Percentiles rank a stretch among this genome's conserved stretches.
Evolutionary conservation across 768 basidiomycete genomes (phyloP).

Genomic region (Lentinus brumalis): DNA sequence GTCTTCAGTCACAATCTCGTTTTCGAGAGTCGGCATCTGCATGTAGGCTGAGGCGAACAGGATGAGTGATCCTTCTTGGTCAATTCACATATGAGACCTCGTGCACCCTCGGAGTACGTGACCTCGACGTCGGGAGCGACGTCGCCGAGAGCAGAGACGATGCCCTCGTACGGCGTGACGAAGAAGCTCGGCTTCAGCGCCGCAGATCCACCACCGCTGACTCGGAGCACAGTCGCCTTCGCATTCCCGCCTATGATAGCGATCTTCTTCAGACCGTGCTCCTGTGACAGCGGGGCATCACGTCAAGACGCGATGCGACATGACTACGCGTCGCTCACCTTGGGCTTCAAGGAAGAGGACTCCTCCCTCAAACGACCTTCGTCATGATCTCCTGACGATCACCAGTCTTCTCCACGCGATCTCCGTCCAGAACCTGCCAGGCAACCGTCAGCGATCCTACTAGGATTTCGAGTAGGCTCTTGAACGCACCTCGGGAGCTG

Average conservation of each 20-base stretch:
- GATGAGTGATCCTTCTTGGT: no score
- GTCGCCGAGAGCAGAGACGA: slow-evolving; percentile 55
- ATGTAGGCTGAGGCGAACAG: slow-evolving; percentile 49
- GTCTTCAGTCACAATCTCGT: slow-evolving; percentile 57
- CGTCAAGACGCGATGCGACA: not conserved
- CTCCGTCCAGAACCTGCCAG: slow-evolving; percentile 65
- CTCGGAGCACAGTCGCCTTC: slow-evolving; percentile 56
- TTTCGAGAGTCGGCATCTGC: slow-evolving; percentile 68
- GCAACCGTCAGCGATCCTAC: not conserved
- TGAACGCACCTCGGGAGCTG: slow-evolving; percentile 59
- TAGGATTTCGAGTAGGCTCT: not conserved
- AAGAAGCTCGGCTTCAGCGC: slow-evolving; percentile 76
- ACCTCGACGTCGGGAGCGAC: slow-evolving; percentile 49
- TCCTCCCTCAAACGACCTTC: slow-evolving; percentile 66
- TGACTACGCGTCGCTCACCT: slow-evolving; percentile 11
- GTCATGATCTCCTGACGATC: slow-evolving; percentile 66
- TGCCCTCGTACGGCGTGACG: slow-evolving; percentile 75
- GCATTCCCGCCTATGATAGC: slow-evolving; percentile 78
- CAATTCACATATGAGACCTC: slow-evolving; percentile 49
- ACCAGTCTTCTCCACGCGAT: slow-evolving; percentile 62
- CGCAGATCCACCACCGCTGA: slow-evolving; percentile 79
- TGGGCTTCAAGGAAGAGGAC: slow-evolving; percentile 55
- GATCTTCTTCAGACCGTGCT: slow-evolving; percentile 56
- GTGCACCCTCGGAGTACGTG: slow-evolving; percentile 68
- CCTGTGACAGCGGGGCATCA: slow-evolving; percentile 5